phyloP scores from a whole-genome alignment of 345 rosid species.

The Brassica napus region Da-Ae NC_063446.1:37744501-37745000 shows the following conservation, averaged over 20 bases:
- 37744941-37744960: constrained; percentile 64
- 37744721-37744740: background rate
- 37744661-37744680: no score
- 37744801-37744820: constrained; percentile 64
- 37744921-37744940: constrained; percentile 55
- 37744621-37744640: constrained; percentile 58
- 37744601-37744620: constrained; percentile 54
- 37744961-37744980: constrained; percentile 65
- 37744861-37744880: background rate
- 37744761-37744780: constrained; percentile 59
- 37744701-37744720: background rate
- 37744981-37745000: background rate
- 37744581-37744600: constrained; percentile 85
- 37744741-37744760: constrained; percentile 55
- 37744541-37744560: background rate
- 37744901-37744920: constrained; percentile 74
- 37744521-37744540: background rate
- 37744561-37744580: background rate
- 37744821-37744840: constrained; percentile 59
- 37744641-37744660: constrained; percentile 64
- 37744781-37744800: constrained; percentile 56
- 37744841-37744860: background rate
- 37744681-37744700: background rate
- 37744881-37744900: constrained; percentile 17
- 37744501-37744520: constrained; percentile 57